Conservation (phyloP, 345 rosid genomes). For the Gossypium rotundifolium region DNA sequence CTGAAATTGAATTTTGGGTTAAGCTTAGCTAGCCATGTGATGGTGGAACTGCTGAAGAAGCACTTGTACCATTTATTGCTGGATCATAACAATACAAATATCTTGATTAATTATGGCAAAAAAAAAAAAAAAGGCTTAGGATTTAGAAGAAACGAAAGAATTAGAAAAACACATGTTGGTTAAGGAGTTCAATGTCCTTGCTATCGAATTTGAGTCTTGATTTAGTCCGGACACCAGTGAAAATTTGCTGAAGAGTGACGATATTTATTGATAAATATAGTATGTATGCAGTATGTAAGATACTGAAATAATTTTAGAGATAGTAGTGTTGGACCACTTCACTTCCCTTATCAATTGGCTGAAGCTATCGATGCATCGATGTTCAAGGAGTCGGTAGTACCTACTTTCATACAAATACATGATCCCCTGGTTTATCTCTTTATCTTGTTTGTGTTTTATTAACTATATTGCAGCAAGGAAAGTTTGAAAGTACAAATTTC, state of each 20-base stretch:
- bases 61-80: too few species aligned
- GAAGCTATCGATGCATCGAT: not conserved
- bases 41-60: not conserved
- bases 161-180: too few species aligned
- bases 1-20: constrained; percentile 1
- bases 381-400: not conserved
- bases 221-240: too few species aligned
- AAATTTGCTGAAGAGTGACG: too few species aligned
- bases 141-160: too few species aligned
- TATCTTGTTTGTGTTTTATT: not conserved
- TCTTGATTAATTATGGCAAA: too few species aligned
- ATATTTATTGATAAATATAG: too few species aligned
- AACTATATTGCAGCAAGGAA: too few species aligned
- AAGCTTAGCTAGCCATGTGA: not conserved
- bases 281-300: not conserved
- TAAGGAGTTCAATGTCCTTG: too few species aligned
- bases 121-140: too few species aligned
- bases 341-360: not conserved
- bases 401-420: not conserved
- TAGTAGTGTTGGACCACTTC: not conserved
- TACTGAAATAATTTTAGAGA: not conserved
- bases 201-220: too few species aligned
- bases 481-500: not conserved
- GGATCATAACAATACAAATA: too few species aligned
- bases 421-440: not conserved